A percentile compares a stretch with the other conserved stretches of the same genome.
Conservation (phyloP, 192 early-diverging fungal species). For the Coemansia sp. region DNA sequence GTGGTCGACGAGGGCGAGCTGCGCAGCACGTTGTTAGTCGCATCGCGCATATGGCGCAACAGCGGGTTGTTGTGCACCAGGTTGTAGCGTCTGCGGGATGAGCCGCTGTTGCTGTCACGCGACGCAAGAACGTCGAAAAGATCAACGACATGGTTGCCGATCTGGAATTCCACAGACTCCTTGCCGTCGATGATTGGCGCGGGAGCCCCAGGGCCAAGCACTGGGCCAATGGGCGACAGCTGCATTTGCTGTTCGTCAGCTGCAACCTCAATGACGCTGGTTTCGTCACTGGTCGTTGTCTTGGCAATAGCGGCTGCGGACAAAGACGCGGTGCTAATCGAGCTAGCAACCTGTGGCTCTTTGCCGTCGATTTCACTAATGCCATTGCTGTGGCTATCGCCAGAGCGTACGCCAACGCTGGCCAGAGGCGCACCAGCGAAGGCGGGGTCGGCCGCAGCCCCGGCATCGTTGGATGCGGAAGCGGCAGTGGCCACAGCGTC, state of each 20-base stretch:
- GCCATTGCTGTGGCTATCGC: neutral
- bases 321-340: neutral
- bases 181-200: slow-evolving; percentile 58
- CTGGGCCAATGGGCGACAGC: slow-evolving; percentile 4
- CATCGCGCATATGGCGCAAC: slow-evolving; percentile 42
- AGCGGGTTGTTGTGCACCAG: slow-evolving; percentile 46
- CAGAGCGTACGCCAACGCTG: neutral
- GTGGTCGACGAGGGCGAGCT: slow-evolving; percentile 43
- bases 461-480: neutral
- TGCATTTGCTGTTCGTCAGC: neutral
- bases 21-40: slow-evolving; percentile 42
- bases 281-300: neutral
- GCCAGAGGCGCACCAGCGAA: slow-evolving; percentile 3
- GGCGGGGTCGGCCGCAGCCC: neutral
- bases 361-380: neutral
- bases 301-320: neutral
- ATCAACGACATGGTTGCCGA: slow-evolving; percentile 72
- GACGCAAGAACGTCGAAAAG: slow-evolving; percentile 69
- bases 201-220: slow-evolving; percentile 12
- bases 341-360: no score
- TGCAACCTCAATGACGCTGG: neutral
- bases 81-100: slow-evolving; percentile 33
- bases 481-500: neutral
- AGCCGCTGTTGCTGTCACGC: slow-evolving; percentile 21
- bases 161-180: slow-evolving; percentile 66